Evolutionary conservation across 1,284 basidiomycete species (phyloP).

Genomic region (Rhodotorula sp.): DNA sequence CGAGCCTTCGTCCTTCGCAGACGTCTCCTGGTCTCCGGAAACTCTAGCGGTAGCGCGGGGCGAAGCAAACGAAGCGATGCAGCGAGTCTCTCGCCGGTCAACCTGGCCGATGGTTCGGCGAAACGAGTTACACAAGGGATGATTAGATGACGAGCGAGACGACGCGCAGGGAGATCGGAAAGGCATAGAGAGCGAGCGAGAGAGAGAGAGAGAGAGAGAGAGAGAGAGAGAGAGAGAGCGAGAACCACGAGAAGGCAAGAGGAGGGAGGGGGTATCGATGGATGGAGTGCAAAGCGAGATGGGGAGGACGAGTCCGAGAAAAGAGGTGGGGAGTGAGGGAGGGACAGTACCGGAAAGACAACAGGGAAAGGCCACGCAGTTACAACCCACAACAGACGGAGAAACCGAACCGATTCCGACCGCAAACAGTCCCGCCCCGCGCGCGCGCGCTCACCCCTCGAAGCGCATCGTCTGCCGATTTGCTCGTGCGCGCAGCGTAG

Average conservation of each 20-base stretch:
- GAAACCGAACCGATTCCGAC: neutral
- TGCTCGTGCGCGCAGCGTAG: neutral
- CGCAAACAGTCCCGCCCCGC: no score
- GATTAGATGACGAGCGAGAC: neutral
- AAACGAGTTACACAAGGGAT: no score
- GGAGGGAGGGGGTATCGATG: neutral
- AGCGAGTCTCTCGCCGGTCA: no score
- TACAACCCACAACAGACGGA: no score
- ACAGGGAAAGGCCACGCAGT: neutral
- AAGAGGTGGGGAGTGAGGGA: neutral
- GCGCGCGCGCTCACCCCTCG: neutral
- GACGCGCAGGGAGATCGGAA: no score
- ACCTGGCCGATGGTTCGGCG: no score
- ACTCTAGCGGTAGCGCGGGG: no score
- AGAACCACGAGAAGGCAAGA: slow-evolving; percentile 3
- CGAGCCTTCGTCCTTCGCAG: no score
- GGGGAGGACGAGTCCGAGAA: neutral
- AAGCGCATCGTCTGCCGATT: no score
- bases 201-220: neutral
- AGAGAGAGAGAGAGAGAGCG: neutral
- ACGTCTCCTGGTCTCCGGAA: no score
- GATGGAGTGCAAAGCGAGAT: no score
- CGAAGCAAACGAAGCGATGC: no score
- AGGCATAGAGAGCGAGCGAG: neutral
- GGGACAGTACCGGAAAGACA: neutral